Conservation (phyloP, 2,329 filamentous ascomycete genomes). For the Scedosporium apiospermum region DNA sequence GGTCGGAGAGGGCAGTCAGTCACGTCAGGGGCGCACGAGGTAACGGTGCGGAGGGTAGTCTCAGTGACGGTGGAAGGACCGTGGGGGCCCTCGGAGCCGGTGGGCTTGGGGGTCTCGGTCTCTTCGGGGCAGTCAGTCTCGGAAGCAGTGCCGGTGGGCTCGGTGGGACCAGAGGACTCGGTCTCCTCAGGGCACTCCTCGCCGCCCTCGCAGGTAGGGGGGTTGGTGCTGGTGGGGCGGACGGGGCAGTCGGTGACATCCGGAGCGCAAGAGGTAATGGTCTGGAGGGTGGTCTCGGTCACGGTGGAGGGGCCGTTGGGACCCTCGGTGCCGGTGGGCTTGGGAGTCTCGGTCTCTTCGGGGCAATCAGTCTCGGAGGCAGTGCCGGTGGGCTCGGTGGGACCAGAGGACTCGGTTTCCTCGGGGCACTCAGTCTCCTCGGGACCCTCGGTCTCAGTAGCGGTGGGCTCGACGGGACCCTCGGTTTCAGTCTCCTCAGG, state of each 20-base stretch:
- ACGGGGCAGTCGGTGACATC: slow-evolving; percentile 46
- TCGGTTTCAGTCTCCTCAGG: neutral
- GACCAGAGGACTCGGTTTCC: too few relatives aligned
- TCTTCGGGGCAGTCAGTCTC: neutral
- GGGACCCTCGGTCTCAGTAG: neutral
- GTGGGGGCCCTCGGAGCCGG: neutral
- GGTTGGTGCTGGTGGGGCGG: neutral
- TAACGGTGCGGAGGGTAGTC: neutral
- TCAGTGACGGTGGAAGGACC: neutral
- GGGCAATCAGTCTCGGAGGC: neutral
- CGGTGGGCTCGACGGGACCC: neutral
- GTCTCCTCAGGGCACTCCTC: neutral
- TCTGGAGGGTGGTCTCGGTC: slow-evolving; percentile 9
- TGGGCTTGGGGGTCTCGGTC: neutral
- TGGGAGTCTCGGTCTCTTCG: too few relatives aligned
- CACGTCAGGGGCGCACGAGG: neutral
- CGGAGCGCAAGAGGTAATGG: slow-evolving; percentile 34
- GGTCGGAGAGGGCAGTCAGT: slow-evolving; percentile 2
- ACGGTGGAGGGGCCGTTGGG: too few relatives aligned
- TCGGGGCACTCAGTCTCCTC: neutral
- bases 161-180: neutral
- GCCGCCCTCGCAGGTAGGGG: neutral
- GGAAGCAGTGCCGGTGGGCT: neutral
- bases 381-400: neutral
- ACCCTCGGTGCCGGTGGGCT: too few relatives aligned